Conservation (phyloP, 495 filamentous ascomycete species). For the Parathielavia appendiculata region DNA sequence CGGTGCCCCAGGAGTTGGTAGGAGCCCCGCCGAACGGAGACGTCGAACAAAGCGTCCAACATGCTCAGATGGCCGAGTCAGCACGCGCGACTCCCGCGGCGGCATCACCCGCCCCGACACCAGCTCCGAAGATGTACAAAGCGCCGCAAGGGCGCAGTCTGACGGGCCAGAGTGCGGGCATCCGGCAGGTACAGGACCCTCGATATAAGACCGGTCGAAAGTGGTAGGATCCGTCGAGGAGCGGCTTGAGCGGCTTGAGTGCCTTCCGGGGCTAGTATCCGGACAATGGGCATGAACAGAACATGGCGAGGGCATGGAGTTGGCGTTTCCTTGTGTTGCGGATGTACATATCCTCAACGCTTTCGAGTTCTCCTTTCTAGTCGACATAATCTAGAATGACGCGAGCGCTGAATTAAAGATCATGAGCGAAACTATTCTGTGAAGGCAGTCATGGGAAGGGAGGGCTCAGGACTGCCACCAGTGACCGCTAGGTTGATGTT, state of each 20-base stretch:
- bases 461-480: no score
- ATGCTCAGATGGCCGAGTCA: not conserved
- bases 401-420: not conserved
- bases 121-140: not conserved
- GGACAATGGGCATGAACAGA: not conserved
- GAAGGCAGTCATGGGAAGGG: not conserved
- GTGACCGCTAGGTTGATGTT: no score
- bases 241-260: not conserved
- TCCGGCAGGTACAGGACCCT: constrained; percentile 9
- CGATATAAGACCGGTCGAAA: constrained; percentile 5
- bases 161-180: constrained; percentile 3
- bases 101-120: constrained; percentile 1
- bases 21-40: not conserved
- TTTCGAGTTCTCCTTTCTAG: not conserved
- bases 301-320: not conserved
- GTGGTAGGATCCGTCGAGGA: not conserved
- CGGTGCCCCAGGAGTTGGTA: constrained; percentile 6
- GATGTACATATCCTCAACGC: not conserved
- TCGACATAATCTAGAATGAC: not conserved
- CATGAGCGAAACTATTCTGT: not conserved
- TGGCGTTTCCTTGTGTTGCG: not conserved
- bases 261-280: not conserved
- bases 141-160: constrained; percentile 11
- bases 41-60: constrained; percentile 13
- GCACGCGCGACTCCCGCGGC: not conserved